A percentile compares a stretch with the other conserved stretches of the same genome.
Evolutionary conservation across 768 basidiomycete species (phyloP).

Genomic region (Leccinum broughii): DNA sequence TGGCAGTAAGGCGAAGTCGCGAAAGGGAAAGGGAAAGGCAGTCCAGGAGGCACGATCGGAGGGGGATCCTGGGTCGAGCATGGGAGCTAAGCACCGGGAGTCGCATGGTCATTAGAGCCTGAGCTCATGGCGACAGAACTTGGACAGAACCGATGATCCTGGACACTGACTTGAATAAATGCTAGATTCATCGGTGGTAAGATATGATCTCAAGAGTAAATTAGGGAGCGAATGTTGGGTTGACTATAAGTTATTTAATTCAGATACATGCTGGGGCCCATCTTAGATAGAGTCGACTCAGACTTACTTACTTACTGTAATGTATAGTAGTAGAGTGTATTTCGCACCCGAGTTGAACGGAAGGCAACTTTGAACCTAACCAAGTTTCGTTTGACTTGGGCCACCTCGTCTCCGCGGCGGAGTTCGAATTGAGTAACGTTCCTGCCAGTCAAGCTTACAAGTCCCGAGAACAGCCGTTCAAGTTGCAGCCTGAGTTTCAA

Average conservation of each 20-base stretch:
- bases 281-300: too few species aligned
- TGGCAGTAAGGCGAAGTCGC: constrained; percentile 3
- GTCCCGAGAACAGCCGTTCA: too few species aligned
- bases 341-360: neutral
- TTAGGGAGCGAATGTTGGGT: neutral
- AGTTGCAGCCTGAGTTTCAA: too few species aligned
- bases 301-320: too few species aligned
- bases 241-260: neutral
- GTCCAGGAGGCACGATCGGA: neutral
- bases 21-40: constrained; percentile 15
- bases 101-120: neutral
- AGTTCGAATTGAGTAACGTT: too few species aligned
- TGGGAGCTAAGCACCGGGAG: constrained; percentile 4
- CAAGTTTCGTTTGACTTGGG: too few species aligned
- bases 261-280: too few species aligned
- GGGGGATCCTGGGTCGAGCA: neutral
- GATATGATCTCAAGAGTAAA: constrained; percentile 1
- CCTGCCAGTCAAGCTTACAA: too few species aligned
- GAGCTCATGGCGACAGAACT: too few species aligned
- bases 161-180: neutral
- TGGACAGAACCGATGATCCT: neutral
- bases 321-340: neutral
- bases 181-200: neutral
- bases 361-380: too few species aligned
- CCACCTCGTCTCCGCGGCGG: too few species aligned